Evolutionary conservation across 208 protist species (phyloP), one percentile per base, ranked within the genome.

Genomic region (Wallacemonas sp.): DNA sequence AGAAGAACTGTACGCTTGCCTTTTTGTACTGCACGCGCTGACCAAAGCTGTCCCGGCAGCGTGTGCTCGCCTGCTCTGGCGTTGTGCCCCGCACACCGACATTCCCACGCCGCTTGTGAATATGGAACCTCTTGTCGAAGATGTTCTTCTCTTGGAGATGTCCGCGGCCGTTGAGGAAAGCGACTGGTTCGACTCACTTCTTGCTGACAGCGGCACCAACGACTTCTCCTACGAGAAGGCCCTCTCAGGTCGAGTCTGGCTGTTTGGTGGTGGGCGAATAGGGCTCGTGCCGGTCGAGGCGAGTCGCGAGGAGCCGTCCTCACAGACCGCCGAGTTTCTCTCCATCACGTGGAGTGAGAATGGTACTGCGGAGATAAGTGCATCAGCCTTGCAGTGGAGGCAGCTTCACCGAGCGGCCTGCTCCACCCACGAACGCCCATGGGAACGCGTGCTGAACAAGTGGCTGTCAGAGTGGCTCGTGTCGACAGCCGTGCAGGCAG

Each of bases 121-220:
- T 6, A 32, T 41, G 6, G 5, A 32, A 1, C 26, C 27, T 17
- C 24, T 68, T 1, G 73, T 73, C n/a, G 57, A 68, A 19, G 34
- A 69, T 45, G 53, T 78, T 26, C 33, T 89, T 0, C 55, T 68
- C 10, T 36, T 76, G n/a, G 78, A 81, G 63, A 44, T 87, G 10
- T 45, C 71, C 2, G 34, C 44, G 38, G 48, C 65, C 1, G 27
- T 75, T 19, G 74, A 80, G 27, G 1, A 52, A 33, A 61, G 57
- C 10, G 60, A 26, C 6, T 3, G 22, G 17, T 26, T 57, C 22
- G 60, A 55, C 6, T 1, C 0, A 13, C 19, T 44, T 37, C 42
- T 32, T 32, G 8, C 53, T 12, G 15, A 45, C 30, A 26, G 60
- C 30, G 41, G 36, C 29, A 33, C 44, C 2, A 19, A 58, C 19